Evolutionary conservation across 129 eudicot species (phyloP), one percentile per base, ranked within the genome.

Genomic region (Arctium lappa): DNA sequence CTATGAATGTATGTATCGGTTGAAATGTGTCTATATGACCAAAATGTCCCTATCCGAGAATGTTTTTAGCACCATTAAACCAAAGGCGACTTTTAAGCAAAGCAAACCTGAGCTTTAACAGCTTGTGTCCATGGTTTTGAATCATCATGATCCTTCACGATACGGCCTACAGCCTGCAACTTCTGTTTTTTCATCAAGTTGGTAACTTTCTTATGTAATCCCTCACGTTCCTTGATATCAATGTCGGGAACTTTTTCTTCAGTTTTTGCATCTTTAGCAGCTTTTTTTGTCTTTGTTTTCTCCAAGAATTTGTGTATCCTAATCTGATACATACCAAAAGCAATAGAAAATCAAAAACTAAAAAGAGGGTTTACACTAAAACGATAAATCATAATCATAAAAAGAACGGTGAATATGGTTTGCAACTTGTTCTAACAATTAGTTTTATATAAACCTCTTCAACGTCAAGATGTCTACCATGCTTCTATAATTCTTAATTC

Each of bases 101-200:
- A 9, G 80, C 85, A 78, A 85, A 95, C 99, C 99, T 93, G 90
- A 76, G 97, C 99, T 90, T 80, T 91, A 88, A 91, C 91, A 72
- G 86, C 91, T 34, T 83, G 82, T 32, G 90, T 83, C 99, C 99
- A 95, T n/a, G 95, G 91, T 79, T 86, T 88, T 69, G 85, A 82
- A 53, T 80, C 91, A 75, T 90, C 94, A 7, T 87, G 88, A 53
- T 86, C 85, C 85, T 89, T 88, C 74, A 95, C 82, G 36, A 95
- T 88, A 50, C 80, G 84, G 83, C 85, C 88, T 75, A 88, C 93
- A 75, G 83, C 91, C 22, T 83, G 89, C 88, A 90, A 84, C 86
- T 95, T 95, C 79, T 93, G 94, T 85, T 87, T 93, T 86, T 90
- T 93, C 76, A 95, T 87, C 88, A 93, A 83, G 63, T 82, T 81